A percentile compares a stretch with the other conserved stretches of the same genome.
Conservation (phyloP, 768 basidiomycete genomes). For the Tephrocybe sp. region DNA sequence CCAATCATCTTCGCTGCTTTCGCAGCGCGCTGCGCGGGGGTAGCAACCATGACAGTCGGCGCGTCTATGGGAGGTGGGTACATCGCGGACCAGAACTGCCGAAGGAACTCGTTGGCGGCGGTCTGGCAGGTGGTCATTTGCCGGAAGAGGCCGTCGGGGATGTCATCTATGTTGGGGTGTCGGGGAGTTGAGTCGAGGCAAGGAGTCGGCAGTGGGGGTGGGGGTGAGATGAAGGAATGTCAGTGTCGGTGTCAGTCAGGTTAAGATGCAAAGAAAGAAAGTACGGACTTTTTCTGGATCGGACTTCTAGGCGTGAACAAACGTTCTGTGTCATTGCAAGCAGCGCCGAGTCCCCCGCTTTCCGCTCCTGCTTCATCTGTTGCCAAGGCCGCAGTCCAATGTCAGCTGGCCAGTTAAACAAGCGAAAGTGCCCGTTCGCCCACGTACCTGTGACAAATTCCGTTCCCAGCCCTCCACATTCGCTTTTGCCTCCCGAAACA, state of each 20-base stretch:
- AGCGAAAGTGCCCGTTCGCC: background rate
- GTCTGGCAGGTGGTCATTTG: conserved; percentile 91
- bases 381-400: background rate
- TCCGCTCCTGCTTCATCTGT: conserved; percentile 69
- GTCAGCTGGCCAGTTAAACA: background rate
- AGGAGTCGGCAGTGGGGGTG: background rate
- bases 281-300: conserved; percentile 60
- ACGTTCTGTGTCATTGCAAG: conserved; percentile 80
- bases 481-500: conserved; percentile 46
- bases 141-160: conserved; percentile 75
- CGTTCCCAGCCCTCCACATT: conserved; percentile 58
- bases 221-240: conserved; percentile 4
- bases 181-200: background rate
- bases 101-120: conserved; percentile 92
- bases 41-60: conserved; percentile 47
- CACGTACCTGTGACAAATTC: conserved; percentile 55
- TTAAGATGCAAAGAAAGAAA: background rate
- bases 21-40: conserved; percentile 67
- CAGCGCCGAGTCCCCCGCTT: conserved; percentile 67
- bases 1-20: conserved; percentile 88
- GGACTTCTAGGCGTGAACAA: conserved; percentile 65
- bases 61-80: conserved; percentile 71
- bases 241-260: background rate
- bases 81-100: conserved; percentile 92
- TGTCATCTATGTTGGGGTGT: conserved; percentile 55